phyloP scores from a whole-genome alignment of 2,329 filamentous ascomycete genomes.

The Xylariomycetidae sp. region DNA sequence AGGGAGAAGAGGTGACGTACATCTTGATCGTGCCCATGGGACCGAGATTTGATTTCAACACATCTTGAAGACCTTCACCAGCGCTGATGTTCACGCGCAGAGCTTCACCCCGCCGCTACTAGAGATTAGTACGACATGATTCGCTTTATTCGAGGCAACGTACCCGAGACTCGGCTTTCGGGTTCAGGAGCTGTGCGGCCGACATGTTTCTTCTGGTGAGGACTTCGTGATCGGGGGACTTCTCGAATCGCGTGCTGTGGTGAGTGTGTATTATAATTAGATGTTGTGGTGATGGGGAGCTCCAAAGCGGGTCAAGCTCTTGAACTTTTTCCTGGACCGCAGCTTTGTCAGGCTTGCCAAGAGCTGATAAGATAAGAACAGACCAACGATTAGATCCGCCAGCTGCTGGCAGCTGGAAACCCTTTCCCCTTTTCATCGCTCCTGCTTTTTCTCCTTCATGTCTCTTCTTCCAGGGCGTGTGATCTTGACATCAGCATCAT shows the following conservation, averaged over 20 bases:
- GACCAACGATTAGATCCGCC: too few relatives aligned
- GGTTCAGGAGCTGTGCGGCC: slow-evolving; percentile 95
- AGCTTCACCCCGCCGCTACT: slow-evolving; percentile 91
- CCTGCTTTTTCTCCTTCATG: too few relatives aligned
- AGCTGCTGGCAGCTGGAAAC: too few relatives aligned
- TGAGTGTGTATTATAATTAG: too few relatives aligned
- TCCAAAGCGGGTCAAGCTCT: slow-evolving; percentile 13
- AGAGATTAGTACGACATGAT: slow-evolving; percentile 34
- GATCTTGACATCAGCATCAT: too few relatives aligned
- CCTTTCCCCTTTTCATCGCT: too few relatives aligned
- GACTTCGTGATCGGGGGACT: too few relatives aligned
- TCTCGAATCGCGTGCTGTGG: too few relatives aligned
- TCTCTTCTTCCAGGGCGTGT: too few relatives aligned
- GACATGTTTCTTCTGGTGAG: slow-evolving; percentile 72
- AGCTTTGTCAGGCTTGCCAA: too few relatives aligned
- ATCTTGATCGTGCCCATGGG: slow-evolving; percentile 95
- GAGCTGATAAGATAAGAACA: too few relatives aligned
- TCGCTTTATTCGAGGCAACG: slow-evolving; percentile 31
- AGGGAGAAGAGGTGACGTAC: slow-evolving; percentile 41
- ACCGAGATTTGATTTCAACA: slow-evolving; percentile 92
- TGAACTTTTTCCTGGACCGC: slow-evolving; percentile 21
- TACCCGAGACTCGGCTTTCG: slow-evolving; percentile 96
- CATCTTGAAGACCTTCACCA: slow-evolving; percentile 88
- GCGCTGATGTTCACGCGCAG: slow-evolving; percentile 94
- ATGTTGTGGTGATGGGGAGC: slow-evolving; percentile 10